Conservation (phyloP, 2,329 filamentous ascomycete species). For the Botrytis fabae region DNA sequence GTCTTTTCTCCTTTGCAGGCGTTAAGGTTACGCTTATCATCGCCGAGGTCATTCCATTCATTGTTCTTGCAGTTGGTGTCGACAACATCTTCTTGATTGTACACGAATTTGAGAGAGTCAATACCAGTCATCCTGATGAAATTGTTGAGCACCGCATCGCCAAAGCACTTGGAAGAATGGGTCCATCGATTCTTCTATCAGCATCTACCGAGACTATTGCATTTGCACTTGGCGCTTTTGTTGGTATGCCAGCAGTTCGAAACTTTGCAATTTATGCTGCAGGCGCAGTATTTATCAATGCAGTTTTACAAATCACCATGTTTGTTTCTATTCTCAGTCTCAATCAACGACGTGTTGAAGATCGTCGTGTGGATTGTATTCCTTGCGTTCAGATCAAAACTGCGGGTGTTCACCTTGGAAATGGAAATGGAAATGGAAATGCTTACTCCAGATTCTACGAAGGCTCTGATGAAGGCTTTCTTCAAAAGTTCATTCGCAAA, state of each 20-base stretch:
- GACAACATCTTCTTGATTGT: constrained; percentile 99
- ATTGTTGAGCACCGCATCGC: constrained; percentile 83
- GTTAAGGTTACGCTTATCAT: constrained; percentile 97
- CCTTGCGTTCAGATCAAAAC: constrained; percentile 82
- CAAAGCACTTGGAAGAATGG: constrained; percentile 90
- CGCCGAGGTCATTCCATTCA: constrained; percentile 96
- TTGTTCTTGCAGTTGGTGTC: constrained; percentile 93
- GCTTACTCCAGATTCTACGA: constrained; percentile 40
- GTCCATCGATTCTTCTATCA: constrained; percentile 92
- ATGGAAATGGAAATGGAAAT: constrained; percentile 64
- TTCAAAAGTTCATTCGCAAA: constrained; percentile 89
- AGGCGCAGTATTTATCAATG: constrained; percentile 95
- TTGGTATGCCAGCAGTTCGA: constrained; percentile 95
- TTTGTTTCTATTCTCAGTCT: constrained; percentile 89
- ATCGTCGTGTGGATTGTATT: constrained; percentile 85
- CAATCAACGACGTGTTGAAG: constrained; percentile 89
- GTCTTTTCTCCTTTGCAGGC: constrained; percentile 86
- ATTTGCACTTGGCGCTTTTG: constrained; percentile 88
- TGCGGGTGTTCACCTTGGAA: constrained; percentile 65
- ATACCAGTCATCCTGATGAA: constrained; percentile 86
- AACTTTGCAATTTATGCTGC: constrained; percentile 98
- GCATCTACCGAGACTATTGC: constrained; percentile 93
- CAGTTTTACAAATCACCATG: constrained; percentile 94
- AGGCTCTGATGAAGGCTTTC: constrained; percentile 75
- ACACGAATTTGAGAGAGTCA: constrained; percentile 95